These are phyloP conservation scores for Dichomitus squalens DNA, from an alignment of 1,284 basidiomycete species.

Conservation along the genomic window DNA sequence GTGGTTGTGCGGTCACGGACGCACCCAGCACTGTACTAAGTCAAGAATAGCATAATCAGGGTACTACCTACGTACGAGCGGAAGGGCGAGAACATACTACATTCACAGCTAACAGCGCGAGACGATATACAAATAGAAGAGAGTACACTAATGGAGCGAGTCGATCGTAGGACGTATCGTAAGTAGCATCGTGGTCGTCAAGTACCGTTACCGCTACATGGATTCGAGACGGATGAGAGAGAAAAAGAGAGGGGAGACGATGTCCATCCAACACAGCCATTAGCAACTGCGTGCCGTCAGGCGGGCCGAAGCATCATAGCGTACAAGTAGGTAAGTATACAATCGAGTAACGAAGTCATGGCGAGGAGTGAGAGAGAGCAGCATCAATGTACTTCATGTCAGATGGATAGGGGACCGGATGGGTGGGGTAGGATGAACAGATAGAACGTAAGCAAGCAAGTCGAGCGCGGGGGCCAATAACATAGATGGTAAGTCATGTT, in stretches of 20 bases:
- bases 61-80: no score
- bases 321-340: constrained; percentile 8
- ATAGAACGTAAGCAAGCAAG: background rate
- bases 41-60: no score
- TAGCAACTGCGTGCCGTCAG: background rate
- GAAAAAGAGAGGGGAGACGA: no score
- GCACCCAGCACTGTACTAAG: no score
- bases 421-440: background rate
- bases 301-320: background rate
- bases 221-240: background rate
- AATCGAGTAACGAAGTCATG: background rate
- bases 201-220: background rate
- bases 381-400: background rate
- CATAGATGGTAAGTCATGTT: constrained; percentile 3
- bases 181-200: background rate
- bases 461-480: background rate
- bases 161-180: background rate
- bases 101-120: background rate
- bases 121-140: background rate
- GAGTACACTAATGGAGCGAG: background rate
- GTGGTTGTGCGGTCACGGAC: no score
- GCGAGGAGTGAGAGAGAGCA: background rate
- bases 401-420: background rate
- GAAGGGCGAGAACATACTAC: no score
- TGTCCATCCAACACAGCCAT: background rate